Conservation (phyloP, 1,284 basidiomycete genomes). For the Polyporus tsugae region DNA sequence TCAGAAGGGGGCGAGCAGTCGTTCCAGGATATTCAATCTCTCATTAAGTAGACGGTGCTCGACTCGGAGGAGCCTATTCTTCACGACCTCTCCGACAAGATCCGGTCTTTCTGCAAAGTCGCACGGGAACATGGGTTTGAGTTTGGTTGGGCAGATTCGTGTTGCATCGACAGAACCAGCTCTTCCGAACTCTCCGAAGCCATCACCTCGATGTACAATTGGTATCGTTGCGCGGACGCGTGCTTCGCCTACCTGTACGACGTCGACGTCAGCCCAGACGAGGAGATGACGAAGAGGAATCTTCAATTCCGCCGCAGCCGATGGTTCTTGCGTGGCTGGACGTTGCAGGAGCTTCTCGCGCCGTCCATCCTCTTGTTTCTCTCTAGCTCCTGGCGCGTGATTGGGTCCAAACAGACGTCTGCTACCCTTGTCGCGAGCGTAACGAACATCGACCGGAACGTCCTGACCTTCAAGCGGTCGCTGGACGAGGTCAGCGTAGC, state of each 20-base stretch:
- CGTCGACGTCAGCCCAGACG: not conserved
- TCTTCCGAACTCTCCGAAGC: slow-evolving; percentile 20
- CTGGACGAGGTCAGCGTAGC: slow-evolving; percentile 10
- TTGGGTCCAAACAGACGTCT: slow-evolving; percentile 10
- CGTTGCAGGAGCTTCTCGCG: slow-evolving; percentile 14
- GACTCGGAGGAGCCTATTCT: not conserved
- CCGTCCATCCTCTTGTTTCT: slow-evolving; percentile 13
- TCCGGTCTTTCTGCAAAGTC: slow-evolving; percentile 6
- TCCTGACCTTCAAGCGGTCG: not conserved
- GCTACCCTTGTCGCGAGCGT: not conserved
- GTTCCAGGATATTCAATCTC: not conserved
- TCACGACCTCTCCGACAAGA: slow-evolving; percentile 3
- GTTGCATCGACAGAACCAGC: slow-evolving; percentile 19
- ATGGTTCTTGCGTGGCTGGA: slow-evolving; percentile 11
- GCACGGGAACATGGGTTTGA: slow-evolving; percentile 12
- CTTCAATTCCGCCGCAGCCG: not conserved
- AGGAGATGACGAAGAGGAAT: too few relatives aligned
- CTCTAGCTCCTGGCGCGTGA: not conserved
- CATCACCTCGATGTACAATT: slow-evolving; percentile 17
- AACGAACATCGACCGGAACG: not conserved
- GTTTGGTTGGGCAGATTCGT: slow-evolving; percentile 6
- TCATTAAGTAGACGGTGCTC: not conserved
- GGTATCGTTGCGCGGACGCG: slow-evolving; percentile 10
- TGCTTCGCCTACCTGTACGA: slow-evolving; percentile 14
- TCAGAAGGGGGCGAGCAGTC: slow-evolving; percentile 6